phyloP scores from a whole-genome alignment of 495 filamentous ascomycete genomes.

The Podospora bellae-mahoneyi region DNA sequence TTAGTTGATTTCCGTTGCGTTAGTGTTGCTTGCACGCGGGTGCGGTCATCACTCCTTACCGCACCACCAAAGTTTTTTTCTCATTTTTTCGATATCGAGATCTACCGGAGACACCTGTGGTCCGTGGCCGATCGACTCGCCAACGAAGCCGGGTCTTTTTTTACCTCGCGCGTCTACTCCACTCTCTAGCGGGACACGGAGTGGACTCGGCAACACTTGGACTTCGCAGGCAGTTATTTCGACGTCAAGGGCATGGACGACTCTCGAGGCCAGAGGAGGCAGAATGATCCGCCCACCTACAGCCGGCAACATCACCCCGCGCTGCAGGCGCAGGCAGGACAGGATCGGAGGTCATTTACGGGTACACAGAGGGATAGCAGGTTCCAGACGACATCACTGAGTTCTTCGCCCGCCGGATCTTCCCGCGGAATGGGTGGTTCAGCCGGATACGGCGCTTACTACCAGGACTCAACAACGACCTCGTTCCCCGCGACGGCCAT shows the following conservation, averaged over 20 bases:
- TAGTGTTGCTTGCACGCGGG: not conserved
- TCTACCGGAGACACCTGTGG: constrained; percentile 26
- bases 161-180: constrained; percentile 54
- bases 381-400: constrained; percentile 45
- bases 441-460: constrained; percentile 54
- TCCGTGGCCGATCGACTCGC: constrained; percentile 29
- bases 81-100: constrained; percentile 4
- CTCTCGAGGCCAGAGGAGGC: constrained; percentile 62
- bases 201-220: constrained; percentile 39
- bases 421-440: constrained; percentile 43
- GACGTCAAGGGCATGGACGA: constrained; percentile 64
- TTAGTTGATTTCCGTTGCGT: constrained; percentile 2
- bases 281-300: constrained; percentile 59
- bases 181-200: constrained; percentile 57
- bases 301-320: constrained; percentile 43
- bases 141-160: constrained; percentile 54
- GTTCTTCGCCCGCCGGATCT: constrained; percentile 41
- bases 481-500: constrained; percentile 46
- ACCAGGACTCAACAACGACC: constrained; percentile 48
- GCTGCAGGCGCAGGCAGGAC: constrained; percentile 39
- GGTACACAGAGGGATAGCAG: constrained; percentile 43
- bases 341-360: constrained; percentile 41
- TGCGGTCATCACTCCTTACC: constrained; percentile 12
- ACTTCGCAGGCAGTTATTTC: constrained; percentile 41
- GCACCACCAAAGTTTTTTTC: constrained; percentile 12